These are phyloP conservation scores for Corniculantispora saksenae DNA, from an alignment of 2,329 filamentous ascomycete genomes.

Conservation along the genomic window DNA sequence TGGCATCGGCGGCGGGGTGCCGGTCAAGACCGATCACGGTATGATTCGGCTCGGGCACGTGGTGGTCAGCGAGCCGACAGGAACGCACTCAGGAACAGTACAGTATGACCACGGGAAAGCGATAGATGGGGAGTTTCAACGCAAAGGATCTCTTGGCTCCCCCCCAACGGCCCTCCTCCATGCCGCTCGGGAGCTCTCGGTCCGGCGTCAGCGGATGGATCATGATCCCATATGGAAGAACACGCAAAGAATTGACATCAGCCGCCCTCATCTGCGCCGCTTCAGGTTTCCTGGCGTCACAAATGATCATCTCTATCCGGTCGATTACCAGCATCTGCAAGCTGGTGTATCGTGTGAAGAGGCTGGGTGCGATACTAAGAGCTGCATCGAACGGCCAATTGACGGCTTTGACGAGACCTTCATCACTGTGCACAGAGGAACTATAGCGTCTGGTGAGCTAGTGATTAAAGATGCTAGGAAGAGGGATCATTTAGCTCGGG, in stretches of 20 bases:
- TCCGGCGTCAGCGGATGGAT: background rate
- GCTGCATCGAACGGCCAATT: constrained; percentile 18
- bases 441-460: constrained; percentile 24
- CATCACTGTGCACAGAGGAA: constrained; percentile 24
- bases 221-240: constrained; percentile 19
- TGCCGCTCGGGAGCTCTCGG: constrained; percentile 21
- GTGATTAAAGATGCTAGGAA: constrained; percentile 22
- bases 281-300: constrained; percentile 18
- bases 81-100: constrained; percentile 22
- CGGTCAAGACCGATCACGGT: constrained; percentile 22
- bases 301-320: constrained; percentile 20
- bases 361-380: constrained; percentile 12
- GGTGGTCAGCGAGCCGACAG: constrained; percentile 25
- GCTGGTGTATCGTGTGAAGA: constrained; percentile 18
- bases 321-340: constrained; percentile 14
- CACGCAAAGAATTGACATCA: constrained; percentile 16
- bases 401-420: constrained; percentile 17
- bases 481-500: constrained; percentile 20
- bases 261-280: background rate
- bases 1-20: constrained; percentile 28
- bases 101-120: constrained; percentile 27
- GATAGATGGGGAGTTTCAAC: constrained; percentile 22
- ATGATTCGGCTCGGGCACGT: constrained; percentile 28
- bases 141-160: constrained; percentile 20
- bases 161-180: constrained; percentile 23